These are phyloP conservation scores for Borealophlyctis nickersoniae DNA, from an alignment of 192 early-diverging fungal genomes.

Conservation along the genomic window DNA sequence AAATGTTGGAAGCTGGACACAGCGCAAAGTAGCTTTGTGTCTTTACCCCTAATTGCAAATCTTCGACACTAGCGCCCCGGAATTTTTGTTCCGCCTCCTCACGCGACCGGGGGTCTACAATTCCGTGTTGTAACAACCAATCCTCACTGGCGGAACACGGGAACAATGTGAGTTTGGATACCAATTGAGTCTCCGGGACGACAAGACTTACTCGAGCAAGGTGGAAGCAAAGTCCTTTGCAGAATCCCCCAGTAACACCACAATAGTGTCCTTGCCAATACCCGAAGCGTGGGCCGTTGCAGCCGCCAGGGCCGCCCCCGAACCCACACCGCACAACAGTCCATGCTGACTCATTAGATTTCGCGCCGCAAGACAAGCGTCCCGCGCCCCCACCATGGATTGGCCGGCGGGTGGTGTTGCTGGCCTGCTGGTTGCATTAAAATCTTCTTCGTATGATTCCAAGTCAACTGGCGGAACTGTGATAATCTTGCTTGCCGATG, in stretches of 20 bases:
- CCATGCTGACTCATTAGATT: background rate
- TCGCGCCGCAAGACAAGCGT: background rate
- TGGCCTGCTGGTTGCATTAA: too few relatives aligned
- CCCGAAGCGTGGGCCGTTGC: background rate
- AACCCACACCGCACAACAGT: background rate
- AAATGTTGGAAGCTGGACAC: background rate
- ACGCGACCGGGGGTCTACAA: conserved; percentile 62
- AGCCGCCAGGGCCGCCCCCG: background rate
- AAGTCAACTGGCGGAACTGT: too few relatives aligned
- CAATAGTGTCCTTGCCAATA: background rate
- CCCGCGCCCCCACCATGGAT: background rate
- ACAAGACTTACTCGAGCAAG: background rate
- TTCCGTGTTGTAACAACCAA: conserved; percentile 74
- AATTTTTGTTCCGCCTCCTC: conserved; percentile 64
- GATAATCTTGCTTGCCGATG: too few relatives aligned
- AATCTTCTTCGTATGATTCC: too few relatives aligned
- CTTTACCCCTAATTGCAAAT: conserved; percentile 70
- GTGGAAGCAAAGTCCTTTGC: background rate
- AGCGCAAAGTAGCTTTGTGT: too few relatives aligned
- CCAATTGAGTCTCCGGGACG: background rate
- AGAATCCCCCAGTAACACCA: conserved; percentile 1
- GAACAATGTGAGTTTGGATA: background rate
- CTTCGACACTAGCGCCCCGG: conserved; percentile 78
- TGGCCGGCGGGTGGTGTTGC: background rate
- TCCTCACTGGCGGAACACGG: conserved; percentile 30